A percentile compares a stretch with the other conserved stretches of the same genome.
Evolutionary conservation across 1,139 yeast species (phyloP).

Genomic region (Protomyces arabidopsidicola): DNA sequence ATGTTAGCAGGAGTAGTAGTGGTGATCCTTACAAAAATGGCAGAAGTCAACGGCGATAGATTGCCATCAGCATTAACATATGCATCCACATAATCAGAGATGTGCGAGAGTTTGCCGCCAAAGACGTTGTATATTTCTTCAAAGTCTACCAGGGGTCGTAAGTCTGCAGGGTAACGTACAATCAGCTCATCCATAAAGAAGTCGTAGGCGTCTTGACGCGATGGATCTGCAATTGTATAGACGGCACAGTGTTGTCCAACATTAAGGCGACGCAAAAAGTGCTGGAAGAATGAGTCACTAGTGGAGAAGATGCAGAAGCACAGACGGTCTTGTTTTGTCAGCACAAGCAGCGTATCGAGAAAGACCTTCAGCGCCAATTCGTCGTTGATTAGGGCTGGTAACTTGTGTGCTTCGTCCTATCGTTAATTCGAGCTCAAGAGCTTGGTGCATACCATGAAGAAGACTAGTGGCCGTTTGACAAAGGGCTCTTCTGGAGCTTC

Average conservation of each 20-base stretch:
- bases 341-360: slow-evolving; percentile 21
- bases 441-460: slow-evolving; percentile 2
- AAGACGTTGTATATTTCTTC: slow-evolving; percentile 12
- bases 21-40: slow-evolving; percentile 1
- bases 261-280: slow-evolving; percentile 13
- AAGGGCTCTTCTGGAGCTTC: neutral
- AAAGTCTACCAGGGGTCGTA: slow-evolving; percentile 13
- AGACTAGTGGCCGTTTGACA: slow-evolving; percentile 12
- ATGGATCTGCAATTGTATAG: slow-evolving; percentile 17
- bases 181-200: slow-evolving; percentile 19
- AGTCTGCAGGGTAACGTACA: slow-evolving; percentile 8
- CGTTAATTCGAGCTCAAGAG: neutral
- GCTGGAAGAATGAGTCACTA: slow-evolving; percentile 24
- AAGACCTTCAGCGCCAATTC: slow-evolving; percentile 20
- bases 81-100: slow-evolving; percentile 10
- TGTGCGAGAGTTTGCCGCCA: slow-evolving; percentile 20
- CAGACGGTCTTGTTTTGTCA: slow-evolving; percentile 22
- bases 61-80: slow-evolving; percentile 11
- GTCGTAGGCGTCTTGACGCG: slow-evolving; percentile 10
- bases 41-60: slow-evolving; percentile 12
- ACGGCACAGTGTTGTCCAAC: slow-evolving; percentile 22
- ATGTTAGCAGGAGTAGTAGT: neutral
- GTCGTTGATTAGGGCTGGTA: slow-evolving; percentile 17
- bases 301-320: slow-evolving; percentile 17
- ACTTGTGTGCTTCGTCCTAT: slow-evolving; percentile 19